These are phyloP conservation scores for Russula ochroleuca DNA, from an alignment of 768 basidiomycete genomes.

Conservation along the genomic window DNA sequence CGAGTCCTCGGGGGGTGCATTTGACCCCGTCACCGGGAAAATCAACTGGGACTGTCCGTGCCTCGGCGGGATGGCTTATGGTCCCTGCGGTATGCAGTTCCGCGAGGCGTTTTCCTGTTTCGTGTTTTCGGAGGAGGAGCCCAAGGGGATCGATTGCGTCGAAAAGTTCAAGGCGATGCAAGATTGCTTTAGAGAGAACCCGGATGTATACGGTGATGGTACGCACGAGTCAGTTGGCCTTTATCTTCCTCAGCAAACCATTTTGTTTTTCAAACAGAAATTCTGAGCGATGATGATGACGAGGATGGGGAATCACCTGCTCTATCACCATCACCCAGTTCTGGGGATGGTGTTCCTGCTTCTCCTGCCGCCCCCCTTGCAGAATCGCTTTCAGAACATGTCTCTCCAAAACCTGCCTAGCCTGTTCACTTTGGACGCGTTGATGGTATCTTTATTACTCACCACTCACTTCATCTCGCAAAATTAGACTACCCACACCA, in stretches of 20 bases:
- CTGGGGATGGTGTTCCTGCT: neutral
- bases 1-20: conserved; percentile 53
- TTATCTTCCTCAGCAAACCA: neutral
- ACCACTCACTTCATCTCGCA: conserved; percentile 25
- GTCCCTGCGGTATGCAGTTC: conserved; percentile 92
- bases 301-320: conserved; percentile 17
- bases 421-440: neutral
- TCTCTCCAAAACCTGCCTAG: neutral
- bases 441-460: conserved; percentile 25
- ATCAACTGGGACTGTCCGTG: conserved; percentile 99
- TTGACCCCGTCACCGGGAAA: conserved; percentile 94
- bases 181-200: conserved; percentile 92
- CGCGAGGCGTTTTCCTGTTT: conserved; percentile 97
- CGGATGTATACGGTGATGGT: conserved; percentile 95
- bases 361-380: neutral
- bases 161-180: conserved; percentile 99
- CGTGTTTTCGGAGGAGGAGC: conserved; percentile 88
- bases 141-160: conserved; percentile 96
- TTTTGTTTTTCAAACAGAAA: conserved; percentile 9
- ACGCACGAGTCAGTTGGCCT: conserved; percentile 33
- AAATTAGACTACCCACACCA: conserved; percentile 26
- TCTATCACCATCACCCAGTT: neutral
- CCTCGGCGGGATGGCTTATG: conserved; percentile 97
- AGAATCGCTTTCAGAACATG: conserved; percentile 4
- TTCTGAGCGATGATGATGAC: conserved; percentile 26